Conservation (phyloP, 1,139 yeast genomes). For the Geotrichum cucujoidarum region DNA sequence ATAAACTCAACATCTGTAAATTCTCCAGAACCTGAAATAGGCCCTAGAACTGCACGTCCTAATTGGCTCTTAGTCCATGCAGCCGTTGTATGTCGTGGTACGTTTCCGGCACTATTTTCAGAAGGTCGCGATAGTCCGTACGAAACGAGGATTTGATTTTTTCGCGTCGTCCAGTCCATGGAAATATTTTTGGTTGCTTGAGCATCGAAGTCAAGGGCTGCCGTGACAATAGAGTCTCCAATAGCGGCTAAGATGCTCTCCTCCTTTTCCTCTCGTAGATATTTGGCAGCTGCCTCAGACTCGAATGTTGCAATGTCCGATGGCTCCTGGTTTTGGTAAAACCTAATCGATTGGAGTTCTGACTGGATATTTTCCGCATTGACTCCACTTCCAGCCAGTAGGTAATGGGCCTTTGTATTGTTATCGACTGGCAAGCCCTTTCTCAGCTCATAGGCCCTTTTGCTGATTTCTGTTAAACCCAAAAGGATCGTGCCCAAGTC, state of each 20-base stretch:
- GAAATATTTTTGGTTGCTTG: slow-evolving; percentile 69
- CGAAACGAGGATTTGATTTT: slow-evolving; percentile 64
- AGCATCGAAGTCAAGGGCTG: slow-evolving; percentile 78
- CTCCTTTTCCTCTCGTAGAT: slow-evolving; percentile 63
- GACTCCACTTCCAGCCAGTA: slow-evolving; percentile 84
- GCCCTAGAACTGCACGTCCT: slow-evolving; percentile 38
- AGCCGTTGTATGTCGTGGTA: slow-evolving; percentile 6
- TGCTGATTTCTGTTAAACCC: slow-evolving; percentile 71
- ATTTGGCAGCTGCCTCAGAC: slow-evolving; percentile 29
- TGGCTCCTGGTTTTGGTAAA: slow-evolving; percentile 29
- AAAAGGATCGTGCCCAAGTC: slow-evolving; percentile 69
- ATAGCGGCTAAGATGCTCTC: slow-evolving; percentile 79
- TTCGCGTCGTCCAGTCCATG: slow-evolving; percentile 78
- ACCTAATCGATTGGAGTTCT: slow-evolving; percentile 41
- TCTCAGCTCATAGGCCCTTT: slow-evolving; percentile 61
- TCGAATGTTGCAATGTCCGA: slow-evolving; percentile 17
- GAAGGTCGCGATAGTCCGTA: slow-evolving; percentile 45
- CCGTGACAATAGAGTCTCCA: slow-evolving; percentile 68
- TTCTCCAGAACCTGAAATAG: slow-evolving; percentile 31
- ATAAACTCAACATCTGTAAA: slow-evolving; percentile 33
- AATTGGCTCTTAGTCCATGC: slow-evolving; percentile 34
- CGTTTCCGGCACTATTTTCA: slow-evolving; percentile 8
- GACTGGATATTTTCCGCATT: slow-evolving; percentile 81
- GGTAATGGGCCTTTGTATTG: slow-evolving; percentile 83
- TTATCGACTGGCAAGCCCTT: slow-evolving; percentile 43